Percentiles rank a stretch among this genome's conserved stretches.
These are phyloP conservation scores for thale cress (Arabidopsis thaliana) DNA, from an alignment of 345 rosid genomes.

Conservation along the genomic window DNA sequence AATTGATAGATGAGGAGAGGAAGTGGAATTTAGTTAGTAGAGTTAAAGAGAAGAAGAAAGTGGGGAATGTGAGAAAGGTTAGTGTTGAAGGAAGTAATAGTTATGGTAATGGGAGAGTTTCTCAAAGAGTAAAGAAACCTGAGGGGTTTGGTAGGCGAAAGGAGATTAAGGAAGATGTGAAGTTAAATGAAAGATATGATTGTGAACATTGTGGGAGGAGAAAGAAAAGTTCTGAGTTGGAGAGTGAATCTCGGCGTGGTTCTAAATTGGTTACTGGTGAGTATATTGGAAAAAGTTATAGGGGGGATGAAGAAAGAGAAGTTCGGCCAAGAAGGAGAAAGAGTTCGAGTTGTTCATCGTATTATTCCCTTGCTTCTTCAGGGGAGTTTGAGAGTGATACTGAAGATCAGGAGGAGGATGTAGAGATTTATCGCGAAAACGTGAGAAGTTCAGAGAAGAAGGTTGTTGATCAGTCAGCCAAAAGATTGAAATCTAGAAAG, in stretches of 20 bases:
- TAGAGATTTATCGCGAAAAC: constrained; percentile 40
- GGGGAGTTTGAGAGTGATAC: constrained; percentile 65
- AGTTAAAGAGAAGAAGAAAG: constrained; percentile 53
- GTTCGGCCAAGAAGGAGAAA: constrained; percentile 49
- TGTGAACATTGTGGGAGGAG: constrained; percentile 41
- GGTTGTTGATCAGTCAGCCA: constrained; percentile 34
- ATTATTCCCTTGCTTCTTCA: constrained; percentile 71
- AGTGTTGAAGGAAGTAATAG: constrained; percentile 33
- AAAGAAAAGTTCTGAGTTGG: constrained; percentile 20
- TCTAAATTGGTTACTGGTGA: constrained; percentile 46
- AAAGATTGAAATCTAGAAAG: constrained; percentile 51
- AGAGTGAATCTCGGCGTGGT: constrained; percentile 45
- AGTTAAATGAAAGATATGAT: constrained; percentile 27
- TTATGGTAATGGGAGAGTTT: constrained; percentile 5
- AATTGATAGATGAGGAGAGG: constrained; percentile 54
- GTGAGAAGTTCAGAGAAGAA: constrained; percentile 23
- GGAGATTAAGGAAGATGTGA: constrained; percentile 18
- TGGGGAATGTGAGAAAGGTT: constrained; percentile 51
- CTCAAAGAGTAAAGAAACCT: constrained; percentile 17
- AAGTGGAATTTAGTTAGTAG: constrained; percentile 45
- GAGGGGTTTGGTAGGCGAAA: constrained; percentile 24
- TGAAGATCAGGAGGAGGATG: constrained; percentile 54
- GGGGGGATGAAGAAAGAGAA: constrained; percentile 49
- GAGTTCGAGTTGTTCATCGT: constrained; percentile 74
- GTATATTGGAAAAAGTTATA: constrained; percentile 40